phyloP scores from a whole-genome alignment of 179 eudicot species.

The Corrigiola litoralis region DNA sequence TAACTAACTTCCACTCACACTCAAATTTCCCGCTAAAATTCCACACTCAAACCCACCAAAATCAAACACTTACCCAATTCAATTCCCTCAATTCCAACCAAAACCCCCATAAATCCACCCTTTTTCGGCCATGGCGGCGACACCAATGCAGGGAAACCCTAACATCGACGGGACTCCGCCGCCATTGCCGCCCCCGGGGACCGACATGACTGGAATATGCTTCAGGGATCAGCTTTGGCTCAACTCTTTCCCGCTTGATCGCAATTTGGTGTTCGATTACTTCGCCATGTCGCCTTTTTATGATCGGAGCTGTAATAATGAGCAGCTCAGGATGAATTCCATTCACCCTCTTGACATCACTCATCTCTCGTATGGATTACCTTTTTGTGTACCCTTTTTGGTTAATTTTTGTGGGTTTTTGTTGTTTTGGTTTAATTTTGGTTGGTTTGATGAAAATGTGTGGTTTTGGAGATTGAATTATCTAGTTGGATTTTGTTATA shows the following conservation, averaged over 20 bases:
- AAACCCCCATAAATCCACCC: neutral
- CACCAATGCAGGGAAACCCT: constrained; percentile 65
- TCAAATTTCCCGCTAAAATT: neutral
- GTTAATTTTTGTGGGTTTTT: neutral
- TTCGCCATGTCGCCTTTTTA: constrained; percentile 90
- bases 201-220: constrained; percentile 94
- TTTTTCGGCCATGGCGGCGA: constrained; percentile 48
- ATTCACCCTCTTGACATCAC: constrained; percentile 82
- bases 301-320: constrained; percentile 75
- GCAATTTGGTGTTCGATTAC: constrained; percentile 86
- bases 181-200: constrained; percentile 65
- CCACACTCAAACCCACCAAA: neutral
- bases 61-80: neutral
- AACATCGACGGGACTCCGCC: constrained; percentile 46
- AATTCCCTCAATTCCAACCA: neutral
- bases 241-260: constrained; percentile 71
- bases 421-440: neutral
- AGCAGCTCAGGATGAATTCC: constrained; percentile 59
- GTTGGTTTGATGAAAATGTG: neutral
- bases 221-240: constrained; percentile 93
- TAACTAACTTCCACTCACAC: neutral
- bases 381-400: neutral
- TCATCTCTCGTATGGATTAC: constrained; percentile 66
- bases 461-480: neutral
- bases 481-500: no score